These are phyloP conservation scores for Grosmannia serpens DNA, from an alignment of 2,329 filamentous ascomycete genomes.

Conservation along the genomic window DNA sequence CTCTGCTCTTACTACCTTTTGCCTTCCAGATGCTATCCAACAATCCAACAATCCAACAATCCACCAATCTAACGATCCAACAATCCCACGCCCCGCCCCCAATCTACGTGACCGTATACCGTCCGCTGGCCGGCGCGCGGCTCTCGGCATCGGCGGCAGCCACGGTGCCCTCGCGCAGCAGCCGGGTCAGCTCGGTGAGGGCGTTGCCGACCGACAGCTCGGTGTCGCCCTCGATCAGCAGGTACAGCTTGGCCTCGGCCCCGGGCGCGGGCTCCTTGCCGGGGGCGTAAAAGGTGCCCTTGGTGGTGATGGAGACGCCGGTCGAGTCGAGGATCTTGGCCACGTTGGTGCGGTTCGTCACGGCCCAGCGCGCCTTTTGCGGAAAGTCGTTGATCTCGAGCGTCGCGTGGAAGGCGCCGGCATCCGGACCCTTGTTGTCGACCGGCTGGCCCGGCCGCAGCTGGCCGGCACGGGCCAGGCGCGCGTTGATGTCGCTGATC, in stretches of 20 bases:
- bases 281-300: constrained; percentile 76
- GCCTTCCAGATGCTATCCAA: neutral
- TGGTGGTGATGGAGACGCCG: constrained; percentile 92
- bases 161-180: constrained; percentile 82
- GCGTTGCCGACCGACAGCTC: constrained; percentile 85
- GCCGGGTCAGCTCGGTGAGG: constrained; percentile 76
- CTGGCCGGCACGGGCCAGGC: constrained; percentile 79
- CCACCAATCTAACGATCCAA: neutral
- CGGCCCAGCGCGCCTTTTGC: constrained; percentile 95
- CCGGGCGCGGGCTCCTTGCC: constrained; percentile 69
- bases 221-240: constrained; percentile 93
- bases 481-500: constrained; percentile 80
- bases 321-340: constrained; percentile 95
- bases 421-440: constrained; percentile 96
- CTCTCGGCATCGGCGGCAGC: constrained; percentile 80
- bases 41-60: neutral
- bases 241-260: constrained; percentile 88
- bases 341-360: constrained; percentile 96
- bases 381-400: constrained; percentile 99
- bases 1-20: neutral
- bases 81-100: too few relatives aligned
- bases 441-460: constrained; percentile 87
- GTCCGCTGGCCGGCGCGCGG: constrained; percentile 63
- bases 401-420: constrained; percentile 91
- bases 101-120: constrained; percentile 70